Base-by-base conservation (phyloP, 352 stramenopile genomes). In the Phytophthora sp. region DNA sequence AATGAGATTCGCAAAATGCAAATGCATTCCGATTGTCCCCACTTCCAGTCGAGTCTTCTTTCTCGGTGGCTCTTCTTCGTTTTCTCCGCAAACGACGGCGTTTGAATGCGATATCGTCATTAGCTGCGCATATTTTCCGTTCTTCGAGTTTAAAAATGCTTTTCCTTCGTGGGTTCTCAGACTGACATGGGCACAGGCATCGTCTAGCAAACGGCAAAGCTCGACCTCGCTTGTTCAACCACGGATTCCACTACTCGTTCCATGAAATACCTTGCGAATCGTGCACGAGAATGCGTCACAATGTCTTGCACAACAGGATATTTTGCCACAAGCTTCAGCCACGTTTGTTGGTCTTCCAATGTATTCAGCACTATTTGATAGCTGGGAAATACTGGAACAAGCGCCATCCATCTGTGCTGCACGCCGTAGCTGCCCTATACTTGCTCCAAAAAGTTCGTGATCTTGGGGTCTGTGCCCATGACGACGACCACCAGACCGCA, bases 401-500 rank as follows among this genome's bases (percentile, higher is more conserved):
- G 7, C 8, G 58, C 11, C 13, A 49, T 26, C 49, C 49, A 55
- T 0, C 17, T 28, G 20, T 51, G 21, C 5, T 0, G 0, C 1
- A 27, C 4, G 5, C 5, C 13, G 13, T 4, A 42, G n/a, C 46
- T 48, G 11, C 23, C 18, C 20, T 0, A 12, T 1, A n/a, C 41
- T 9, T 28, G 35, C 10, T 35, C 17, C 13, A 34, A 12, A 20
- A 58, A 24, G 18, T 18, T 43, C 12, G 5, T 49, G 23, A 53
- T 43, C 12, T 43, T 54, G 1, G 46, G n/a, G 3, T 66, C 48
- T 3, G 49, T 50, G 1, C 49, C 57, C 57, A 55, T 66, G 11
- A 60, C 26, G 24, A 66, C 21, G 31, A 54, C 41, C 8, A 55
- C 41, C 48, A 66, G 15, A 5, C 41, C 31, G 37, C 57, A 66